Conservation (phyloP, 2,329 filamentous ascomycete genomes). For the Nannizziopsis arthrosporioides region DNA sequence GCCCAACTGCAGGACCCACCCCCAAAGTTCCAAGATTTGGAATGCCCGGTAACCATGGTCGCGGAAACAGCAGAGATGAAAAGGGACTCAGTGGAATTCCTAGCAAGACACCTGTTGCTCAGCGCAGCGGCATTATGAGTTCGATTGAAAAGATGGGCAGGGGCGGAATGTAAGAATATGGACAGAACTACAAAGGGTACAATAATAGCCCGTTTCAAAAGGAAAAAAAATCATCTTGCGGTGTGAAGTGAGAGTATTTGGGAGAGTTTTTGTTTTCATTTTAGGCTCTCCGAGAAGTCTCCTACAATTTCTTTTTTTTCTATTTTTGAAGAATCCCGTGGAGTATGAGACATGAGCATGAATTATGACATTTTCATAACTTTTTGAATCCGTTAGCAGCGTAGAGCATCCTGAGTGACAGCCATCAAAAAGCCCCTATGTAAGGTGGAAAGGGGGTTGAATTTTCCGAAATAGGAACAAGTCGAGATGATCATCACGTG, state of each 20-base stretch:
- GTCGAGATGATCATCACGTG: neutral
- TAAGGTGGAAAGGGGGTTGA: no score
- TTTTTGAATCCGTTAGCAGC: neutral
- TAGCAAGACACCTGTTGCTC: slow-evolving; percentile 26
- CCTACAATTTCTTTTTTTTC: neutral
- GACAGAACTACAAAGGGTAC: no score
- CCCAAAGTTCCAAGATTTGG: slow-evolving; percentile 25
- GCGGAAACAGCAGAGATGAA: slow-evolving; percentile 27
- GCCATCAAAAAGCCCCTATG: neutral
- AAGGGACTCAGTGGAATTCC: slow-evolving; percentile 8
- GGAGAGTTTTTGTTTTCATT: neutral
- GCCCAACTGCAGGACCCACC: slow-evolving; percentile 19
- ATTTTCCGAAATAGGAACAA: no score
- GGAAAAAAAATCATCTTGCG: neutral
- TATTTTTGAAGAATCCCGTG: neutral
- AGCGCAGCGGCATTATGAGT: slow-evolving; percentile 64
- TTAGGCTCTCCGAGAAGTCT: neutral
- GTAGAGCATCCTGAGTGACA: neutral
- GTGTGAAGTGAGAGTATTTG: neutral
- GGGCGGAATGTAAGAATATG: slow-evolving; percentile 13
- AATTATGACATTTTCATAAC: neutral
- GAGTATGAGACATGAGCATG: slow-evolving; percentile 9
- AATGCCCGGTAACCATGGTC: slow-evolving; percentile 21
- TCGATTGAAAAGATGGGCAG: slow-evolving; percentile 82
- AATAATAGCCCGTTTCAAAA: no score